Conservation (phyloP, 2,329 filamentous ascomycete genomes). For the Daldinia eschscholtzii region DNA sequence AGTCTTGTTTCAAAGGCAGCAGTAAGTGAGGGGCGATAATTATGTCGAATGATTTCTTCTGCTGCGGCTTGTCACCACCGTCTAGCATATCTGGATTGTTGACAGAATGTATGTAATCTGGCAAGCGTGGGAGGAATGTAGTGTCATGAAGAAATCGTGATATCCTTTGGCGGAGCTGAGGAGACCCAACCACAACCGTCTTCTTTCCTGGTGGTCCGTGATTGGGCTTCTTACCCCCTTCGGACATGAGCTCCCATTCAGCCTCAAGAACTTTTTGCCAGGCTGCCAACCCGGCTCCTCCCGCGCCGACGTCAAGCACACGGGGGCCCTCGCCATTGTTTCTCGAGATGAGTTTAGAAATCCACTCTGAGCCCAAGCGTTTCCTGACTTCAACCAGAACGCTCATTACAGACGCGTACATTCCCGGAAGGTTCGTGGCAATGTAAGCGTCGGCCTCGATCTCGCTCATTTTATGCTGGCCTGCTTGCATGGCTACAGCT, state of each 20-base stretch:
- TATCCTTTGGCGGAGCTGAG: constrained; percentile 79
- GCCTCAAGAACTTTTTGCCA: constrained; percentile 83
- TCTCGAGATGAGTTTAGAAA: constrained; percentile 72
- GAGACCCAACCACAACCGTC: constrained; percentile 83
- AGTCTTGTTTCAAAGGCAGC: constrained; percentile 80
- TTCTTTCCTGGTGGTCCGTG: constrained; percentile 74
- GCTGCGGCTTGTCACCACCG: constrained; percentile 65
- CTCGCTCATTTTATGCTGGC: constrained; percentile 75
- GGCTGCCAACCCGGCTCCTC: constrained; percentile 78
- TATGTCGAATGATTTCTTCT: constrained; percentile 86
- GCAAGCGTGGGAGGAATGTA: constrained; percentile 90
- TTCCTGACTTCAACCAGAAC: constrained; percentile 80
- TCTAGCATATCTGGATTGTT: constrained; percentile 71
- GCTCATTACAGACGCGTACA: constrained; percentile 76
- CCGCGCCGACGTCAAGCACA: constrained; percentile 80
- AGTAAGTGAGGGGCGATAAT: constrained; percentile 90
- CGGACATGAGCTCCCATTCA: constrained; percentile 80
- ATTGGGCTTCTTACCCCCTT: constrained; percentile 59
- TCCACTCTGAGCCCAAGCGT: constrained; percentile 77
- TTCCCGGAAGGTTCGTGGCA: constrained; percentile 75
- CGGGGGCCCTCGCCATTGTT: constrained; percentile 69
- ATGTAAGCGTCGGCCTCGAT: constrained; percentile 82
- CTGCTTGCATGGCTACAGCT: constrained; percentile 73
- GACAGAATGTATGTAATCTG: constrained; percentile 80
- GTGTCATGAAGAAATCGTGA: constrained; percentile 87